These are phyloP conservation scores for Teratosphaeria epicoccoides DNA, from an alignment of 2,329 filamentous ascomycete species.

Conservation along the genomic window DNA sequence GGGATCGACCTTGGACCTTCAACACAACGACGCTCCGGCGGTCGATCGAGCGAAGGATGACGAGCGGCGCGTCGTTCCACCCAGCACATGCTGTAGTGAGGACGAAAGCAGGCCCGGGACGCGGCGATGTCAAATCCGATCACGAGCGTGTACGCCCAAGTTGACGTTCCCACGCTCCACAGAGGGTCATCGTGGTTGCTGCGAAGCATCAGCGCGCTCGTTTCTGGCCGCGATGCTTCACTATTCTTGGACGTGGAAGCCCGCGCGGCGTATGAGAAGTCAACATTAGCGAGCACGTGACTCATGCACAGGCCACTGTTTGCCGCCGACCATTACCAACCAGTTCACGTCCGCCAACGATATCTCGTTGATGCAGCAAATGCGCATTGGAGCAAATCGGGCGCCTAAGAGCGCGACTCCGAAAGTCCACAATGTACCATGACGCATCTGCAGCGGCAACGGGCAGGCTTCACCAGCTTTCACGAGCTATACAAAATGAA, in stretches of 20 bases:
- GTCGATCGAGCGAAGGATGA: too few relatives aligned
- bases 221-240: too few relatives aligned
- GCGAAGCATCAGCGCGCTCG: too few relatives aligned
- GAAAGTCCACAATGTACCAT: background rate
- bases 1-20: background rate
- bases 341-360: background rate
- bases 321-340: background rate
- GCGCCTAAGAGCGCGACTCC: background rate
- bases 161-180: too few relatives aligned
- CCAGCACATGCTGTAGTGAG: too few relatives aligned
- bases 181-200: too few relatives aligned
- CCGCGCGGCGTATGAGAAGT: background rate
- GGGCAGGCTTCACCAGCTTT: background rate
- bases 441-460: background rate
- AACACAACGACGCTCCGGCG: background rate
- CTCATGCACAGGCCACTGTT: background rate
- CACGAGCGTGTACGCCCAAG: too few relatives aligned
- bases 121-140: too few relatives aligned
- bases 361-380: background rate
- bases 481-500: slow-evolving; percentile 1
- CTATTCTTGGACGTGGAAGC: too few relatives aligned
- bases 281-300: background rate
- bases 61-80: too few relatives aligned
- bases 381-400: background rate
- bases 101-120: too few relatives aligned